phyloP scores from a whole-genome alignment of 805 yeast species.

The Ogataea trehaloabstinens region DNA sequence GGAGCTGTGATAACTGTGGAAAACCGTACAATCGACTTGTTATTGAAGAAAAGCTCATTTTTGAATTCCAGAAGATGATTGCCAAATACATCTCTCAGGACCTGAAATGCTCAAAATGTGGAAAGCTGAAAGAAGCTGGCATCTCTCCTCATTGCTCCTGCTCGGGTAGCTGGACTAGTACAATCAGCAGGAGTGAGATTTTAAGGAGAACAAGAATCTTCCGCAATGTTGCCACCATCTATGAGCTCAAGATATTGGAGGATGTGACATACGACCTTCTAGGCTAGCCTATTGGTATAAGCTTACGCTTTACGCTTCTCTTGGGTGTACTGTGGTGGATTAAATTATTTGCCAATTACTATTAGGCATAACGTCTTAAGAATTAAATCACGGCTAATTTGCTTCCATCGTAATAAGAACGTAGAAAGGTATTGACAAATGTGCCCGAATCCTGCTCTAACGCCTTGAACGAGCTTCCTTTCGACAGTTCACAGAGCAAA shows the following conservation, averaged over 20 bases:
- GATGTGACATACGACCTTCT: slow-evolving; percentile 35
- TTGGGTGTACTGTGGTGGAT: no score
- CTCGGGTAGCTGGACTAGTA: slow-evolving; percentile 80
- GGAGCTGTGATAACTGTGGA: slow-evolving; percentile 68
- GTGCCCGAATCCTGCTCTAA: slow-evolving; percentile 1
- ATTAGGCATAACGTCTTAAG: no score
- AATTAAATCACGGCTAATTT: slow-evolving; percentile 2
- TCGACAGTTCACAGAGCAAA: slow-evolving; percentile 16
- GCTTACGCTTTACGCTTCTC: no score
- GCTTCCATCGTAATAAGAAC: slow-evolving; percentile 19
- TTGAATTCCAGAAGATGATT: slow-evolving; percentile 53
- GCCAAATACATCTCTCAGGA: slow-evolving; percentile 77
- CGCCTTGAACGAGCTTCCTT: slow-evolving; percentile 8
- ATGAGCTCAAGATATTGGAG: slow-evolving; percentile 44
- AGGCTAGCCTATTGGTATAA: slow-evolving; percentile 30
- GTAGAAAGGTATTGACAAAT: slow-evolving; percentile 12
- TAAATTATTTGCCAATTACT: no score
- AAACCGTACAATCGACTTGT: slow-evolving; percentile 61
- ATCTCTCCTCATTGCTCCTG: slow-evolving; percentile 78
- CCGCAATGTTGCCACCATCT: slow-evolving; percentile 56
- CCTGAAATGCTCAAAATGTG: slow-evolving; percentile 75
- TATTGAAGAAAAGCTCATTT: slow-evolving; percentile 77
- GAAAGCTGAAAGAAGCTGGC: slow-evolving; percentile 60
- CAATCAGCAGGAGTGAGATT: slow-evolving; percentile 45
- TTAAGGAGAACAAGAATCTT: slow-evolving; percentile 46